Conservation (phyloP, 2,329 filamentous ascomycete species). For the Fusarium sp. region DNA sequence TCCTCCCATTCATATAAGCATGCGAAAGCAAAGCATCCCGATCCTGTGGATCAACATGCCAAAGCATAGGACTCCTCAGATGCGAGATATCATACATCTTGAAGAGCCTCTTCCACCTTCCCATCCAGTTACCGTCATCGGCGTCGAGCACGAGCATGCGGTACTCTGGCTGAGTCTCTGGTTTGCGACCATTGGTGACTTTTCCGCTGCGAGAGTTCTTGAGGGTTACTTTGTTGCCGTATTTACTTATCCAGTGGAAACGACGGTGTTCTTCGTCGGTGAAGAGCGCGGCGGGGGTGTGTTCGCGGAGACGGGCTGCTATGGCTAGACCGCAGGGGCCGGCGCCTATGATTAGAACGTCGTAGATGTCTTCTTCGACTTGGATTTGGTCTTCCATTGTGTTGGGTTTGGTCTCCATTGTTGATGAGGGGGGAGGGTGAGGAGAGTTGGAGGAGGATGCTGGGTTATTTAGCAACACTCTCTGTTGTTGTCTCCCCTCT, state of each 20-base stretch:
- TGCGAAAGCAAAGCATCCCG: conserved; percentile 79
- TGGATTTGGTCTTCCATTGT: conserved; percentile 7
- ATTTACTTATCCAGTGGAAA: conserved; percentile 81
- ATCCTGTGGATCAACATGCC: conserved; percentile 82
- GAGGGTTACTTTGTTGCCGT: conserved; percentile 70
- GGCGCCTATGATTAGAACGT: conserved; percentile 79
- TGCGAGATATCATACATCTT: conserved; percentile 76
- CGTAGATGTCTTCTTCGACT: conserved; percentile 60
- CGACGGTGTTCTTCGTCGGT: conserved; percentile 85
- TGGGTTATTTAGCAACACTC: conserved; percentile 5
- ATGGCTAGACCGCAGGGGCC: conserved; percentile 82
- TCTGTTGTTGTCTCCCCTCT: background rate
- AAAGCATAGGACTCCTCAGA: conserved; percentile 84
- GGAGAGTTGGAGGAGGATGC: background rate
- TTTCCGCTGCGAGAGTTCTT: conserved; percentile 58
- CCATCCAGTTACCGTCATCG: conserved; percentile 73
- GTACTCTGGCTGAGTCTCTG: conserved; percentile 43
- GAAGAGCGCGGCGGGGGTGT: conserved; percentile 81
- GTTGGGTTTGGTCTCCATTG: conserved; percentile 7
- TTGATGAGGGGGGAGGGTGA: background rate
- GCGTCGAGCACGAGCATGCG: conserved; percentile 76
- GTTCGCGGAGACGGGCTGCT: conserved; percentile 77
- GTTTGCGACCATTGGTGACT: conserved; percentile 26
- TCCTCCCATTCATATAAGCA: conserved; percentile 70
- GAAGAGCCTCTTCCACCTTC: conserved; percentile 78